Conservation (phyloP, 345 rosid genomes). For the Melaleuca alternifolia region DNA sequence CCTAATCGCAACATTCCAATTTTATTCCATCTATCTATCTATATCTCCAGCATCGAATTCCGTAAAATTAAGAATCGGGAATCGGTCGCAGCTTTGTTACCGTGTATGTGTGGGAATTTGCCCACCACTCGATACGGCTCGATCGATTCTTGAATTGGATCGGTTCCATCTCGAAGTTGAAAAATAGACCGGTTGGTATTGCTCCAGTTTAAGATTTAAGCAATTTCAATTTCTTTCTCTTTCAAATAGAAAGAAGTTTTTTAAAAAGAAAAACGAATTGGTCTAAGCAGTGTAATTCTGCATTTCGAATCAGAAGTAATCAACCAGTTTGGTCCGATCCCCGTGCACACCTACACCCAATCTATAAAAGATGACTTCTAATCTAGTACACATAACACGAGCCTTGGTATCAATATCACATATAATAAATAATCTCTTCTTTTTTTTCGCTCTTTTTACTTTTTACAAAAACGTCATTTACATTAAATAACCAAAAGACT, state of each 20-base stretch:
- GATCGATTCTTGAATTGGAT: accelerated
- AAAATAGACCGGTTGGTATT: background rate
- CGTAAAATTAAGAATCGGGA: background rate
- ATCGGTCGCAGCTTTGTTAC: background rate
- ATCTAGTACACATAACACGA: background rate
- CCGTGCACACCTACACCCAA: too few relatives aligned
- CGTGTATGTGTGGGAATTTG: too few relatives aligned
- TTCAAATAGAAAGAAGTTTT: too few relatives aligned
- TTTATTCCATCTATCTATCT: too few relatives aligned
- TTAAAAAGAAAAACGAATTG: too few relatives aligned
- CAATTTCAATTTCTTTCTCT: too few relatives aligned
- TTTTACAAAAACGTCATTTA: background rate
- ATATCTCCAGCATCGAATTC: background rate
- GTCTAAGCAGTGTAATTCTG: too few relatives aligned
- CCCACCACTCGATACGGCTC: too few relatives aligned
- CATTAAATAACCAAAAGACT: background rate
- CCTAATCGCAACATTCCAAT: background rate
- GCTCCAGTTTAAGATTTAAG: too few relatives aligned
- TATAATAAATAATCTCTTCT: background rate
- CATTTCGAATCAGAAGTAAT: too few relatives aligned
- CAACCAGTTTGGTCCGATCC: too few relatives aligned
- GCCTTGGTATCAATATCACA: background rate
- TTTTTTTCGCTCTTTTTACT: background rate
- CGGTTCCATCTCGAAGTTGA: accelerated
- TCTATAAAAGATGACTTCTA: too few relatives aligned